A percentile compares a stretch with the other conserved stretches of the same genome.
These are phyloP conservation scores for Talaromyces wortmannii DNA, from an alignment of 495 filamentous ascomycete genomes.

Conservation along the genomic window DNA sequence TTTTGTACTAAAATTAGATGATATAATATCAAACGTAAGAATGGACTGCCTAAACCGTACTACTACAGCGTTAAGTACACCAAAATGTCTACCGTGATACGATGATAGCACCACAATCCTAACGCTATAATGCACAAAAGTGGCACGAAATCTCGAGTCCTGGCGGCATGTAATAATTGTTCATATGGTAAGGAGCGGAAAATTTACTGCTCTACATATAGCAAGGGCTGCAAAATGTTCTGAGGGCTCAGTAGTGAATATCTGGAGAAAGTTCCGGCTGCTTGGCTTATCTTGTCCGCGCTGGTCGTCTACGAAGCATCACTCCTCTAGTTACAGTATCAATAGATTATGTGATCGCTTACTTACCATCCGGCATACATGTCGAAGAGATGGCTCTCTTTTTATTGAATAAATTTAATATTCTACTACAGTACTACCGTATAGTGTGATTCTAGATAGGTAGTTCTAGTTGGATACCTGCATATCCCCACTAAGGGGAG, in stretches of 20 bases:
- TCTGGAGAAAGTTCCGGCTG: not conserved
- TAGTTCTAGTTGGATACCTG: no score
- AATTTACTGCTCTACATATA: not conserved
- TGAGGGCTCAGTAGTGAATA: not conserved
- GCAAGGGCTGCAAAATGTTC: not conserved
- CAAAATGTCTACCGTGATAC: not conserved
- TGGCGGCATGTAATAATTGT: not conserved
- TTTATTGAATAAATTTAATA: conserved; percentile 10
- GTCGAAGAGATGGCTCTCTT: conserved; percentile 11
- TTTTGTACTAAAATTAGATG: not conserved
- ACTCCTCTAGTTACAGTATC: not conserved
- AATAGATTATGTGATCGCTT: conserved; percentile 4
- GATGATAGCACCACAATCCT: not conserved
- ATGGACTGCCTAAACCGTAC: not conserved
- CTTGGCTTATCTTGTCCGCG: not conserved
- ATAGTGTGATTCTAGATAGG: no score
- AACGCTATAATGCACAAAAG: not conserved
- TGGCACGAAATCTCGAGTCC: not conserved
- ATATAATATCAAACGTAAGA: not conserved
- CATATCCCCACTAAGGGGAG: no score
- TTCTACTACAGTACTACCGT: no score
- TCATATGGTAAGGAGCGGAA: not conserved
- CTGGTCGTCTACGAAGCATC: not conserved
- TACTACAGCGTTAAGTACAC: not conserved
- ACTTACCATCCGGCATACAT: conserved; percentile 5